Evolutionary conservation across 352 stramenopile genomes (phyloP), one percentile per base, ranked within the genome.

Genomic region (Phytophthora syringae): DNA sequence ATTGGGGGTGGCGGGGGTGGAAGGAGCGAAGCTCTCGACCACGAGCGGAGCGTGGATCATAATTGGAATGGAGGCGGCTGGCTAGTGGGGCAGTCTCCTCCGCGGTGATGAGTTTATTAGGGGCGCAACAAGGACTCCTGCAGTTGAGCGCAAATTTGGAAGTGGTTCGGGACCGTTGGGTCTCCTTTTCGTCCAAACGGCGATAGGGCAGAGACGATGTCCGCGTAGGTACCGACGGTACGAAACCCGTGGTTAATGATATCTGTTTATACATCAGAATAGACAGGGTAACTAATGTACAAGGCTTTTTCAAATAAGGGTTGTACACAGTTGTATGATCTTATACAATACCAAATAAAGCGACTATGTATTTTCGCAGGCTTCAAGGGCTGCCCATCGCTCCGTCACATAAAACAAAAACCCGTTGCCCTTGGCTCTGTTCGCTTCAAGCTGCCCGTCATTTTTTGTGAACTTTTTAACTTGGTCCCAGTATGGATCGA

Each of bases 351-450:
- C 9, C 18, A 18, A 7, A 12, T 42, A 18, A n/a, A 18, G 16
- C 11, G 16, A 18, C 1, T 18, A 40, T 40, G 4, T 40, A n/a
- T 40, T 58, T 68, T n/a, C n/a, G 1, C 7, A 64, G 37, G 36
- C 27, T 5, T 1, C 15, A 45, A 10, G 21, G 20, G 4, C 5
- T 43, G 49, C 59, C 40, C 60, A 70, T 71, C 59, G 61, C 67
- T 71, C 51, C 61, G 67, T 75, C 67, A 75, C 67, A 75, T 71
- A 74, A 55, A 70, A 52, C 16, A 67, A 74, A 55, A 70, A 52
- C 20, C 47, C 49, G 47, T 48, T 45, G 21, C 37, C 25, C 21
- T 52, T 44, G 36, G 16, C 34, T 67, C 43, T 71, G 49, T 54
- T 32, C 49, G n/a, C 32, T 71, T 67, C 63, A 71, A 67, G 15